phyloP scores from a whole-genome alignment of 2,329 filamentous ascomycete genomes.

The Chalara sp. region DNA sequence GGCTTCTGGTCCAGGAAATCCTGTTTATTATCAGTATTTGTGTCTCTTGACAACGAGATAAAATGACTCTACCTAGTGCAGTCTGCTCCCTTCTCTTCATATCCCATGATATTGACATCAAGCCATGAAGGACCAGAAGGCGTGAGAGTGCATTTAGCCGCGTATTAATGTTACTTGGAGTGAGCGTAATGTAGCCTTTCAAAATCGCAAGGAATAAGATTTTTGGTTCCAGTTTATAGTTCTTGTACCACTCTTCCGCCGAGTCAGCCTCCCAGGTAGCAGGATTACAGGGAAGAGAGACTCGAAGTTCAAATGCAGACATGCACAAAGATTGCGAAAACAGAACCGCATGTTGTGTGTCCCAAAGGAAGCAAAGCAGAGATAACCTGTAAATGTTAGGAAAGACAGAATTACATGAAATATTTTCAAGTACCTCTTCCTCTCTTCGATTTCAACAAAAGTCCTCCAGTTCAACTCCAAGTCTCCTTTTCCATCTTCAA shows the following conservation, averaged over 20 bases:
- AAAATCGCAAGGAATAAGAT: conserved; percentile 44
- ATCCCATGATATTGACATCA: conserved; percentile 58
- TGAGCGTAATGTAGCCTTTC: conserved; percentile 48
- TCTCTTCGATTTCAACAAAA: conserved; percentile 35
- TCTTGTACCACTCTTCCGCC: conserved; percentile 38
- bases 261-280: conserved; percentile 50
- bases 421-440: conserved; percentile 39
- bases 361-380: conserved; percentile 59
- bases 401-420: too few species aligned
- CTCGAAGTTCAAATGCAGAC: conserved; percentile 56
- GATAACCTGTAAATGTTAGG: conserved; percentile 34
- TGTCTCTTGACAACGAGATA: too few species aligned
- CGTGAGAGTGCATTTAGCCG: conserved; percentile 45
- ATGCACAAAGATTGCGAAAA: conserved; percentile 61
- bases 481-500: conserved; percentile 33
- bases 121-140: conserved; percentile 48
- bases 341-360: conserved; percentile 56
- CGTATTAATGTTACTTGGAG: conserved; percentile 28
- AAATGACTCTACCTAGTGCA: conserved; percentile 37
- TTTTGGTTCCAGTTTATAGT: conserved; percentile 26
- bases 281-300: conserved; percentile 47
- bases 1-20: too few species aligned
- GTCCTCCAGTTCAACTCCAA: conserved; percentile 26
- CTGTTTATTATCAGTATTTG: too few species aligned
- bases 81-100: conserved; percentile 57